phyloP scores from a whole-genome alignment of 106 monocot genomes.

The Dioscorea zingiberensis region DNA sequence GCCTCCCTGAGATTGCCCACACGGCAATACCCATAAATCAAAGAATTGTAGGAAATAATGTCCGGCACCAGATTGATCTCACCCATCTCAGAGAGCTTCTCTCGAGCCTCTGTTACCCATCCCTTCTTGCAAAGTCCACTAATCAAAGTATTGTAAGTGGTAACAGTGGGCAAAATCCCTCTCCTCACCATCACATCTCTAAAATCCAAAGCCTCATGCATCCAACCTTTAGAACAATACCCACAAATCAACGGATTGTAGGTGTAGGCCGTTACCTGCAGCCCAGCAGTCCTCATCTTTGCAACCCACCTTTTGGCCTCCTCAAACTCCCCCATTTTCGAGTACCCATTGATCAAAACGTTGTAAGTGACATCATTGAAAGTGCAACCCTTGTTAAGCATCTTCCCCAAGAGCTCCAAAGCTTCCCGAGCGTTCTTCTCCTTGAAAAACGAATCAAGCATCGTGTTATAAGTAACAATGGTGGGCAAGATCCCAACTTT shows the following conservation, averaged over 20 bases:
- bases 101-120: constrained; percentile 36
- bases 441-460: constrained; percentile 78
- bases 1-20: constrained; percentile 53
- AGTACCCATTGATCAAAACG: constrained; percentile 62
- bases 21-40: constrained; percentile 84
- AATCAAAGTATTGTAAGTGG: constrained; percentile 73
- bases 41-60: constrained; percentile 64
- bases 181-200: constrained; percentile 49
- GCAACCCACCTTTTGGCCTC: constrained; percentile 53
- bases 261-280: constrained; percentile 42
- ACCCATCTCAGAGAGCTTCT: constrained; percentile 69
- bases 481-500: constrained; percentile 36
- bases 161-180: constrained; percentile 38
- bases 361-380: constrained; percentile 72
- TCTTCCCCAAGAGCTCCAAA: constrained; percentile 32
- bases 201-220: constrained; percentile 38
- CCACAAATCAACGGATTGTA: constrained; percentile 71
- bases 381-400: constrained; percentile 33
- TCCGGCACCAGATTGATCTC: constrained; percentile 40
- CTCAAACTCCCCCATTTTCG: constrained; percentile 59
- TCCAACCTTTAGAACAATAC: constrained; percentile 41
- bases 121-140: constrained; percentile 61
- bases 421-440: constrained; percentile 57
- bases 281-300: constrained; percentile 38
- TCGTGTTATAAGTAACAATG: constrained; percentile 68